Evolutionary conservation across 768 basidiomycete species (phyloP), one percentile per base, ranked within the genome.

Genomic region (Pleurotus citrinopileatus): DNA sequence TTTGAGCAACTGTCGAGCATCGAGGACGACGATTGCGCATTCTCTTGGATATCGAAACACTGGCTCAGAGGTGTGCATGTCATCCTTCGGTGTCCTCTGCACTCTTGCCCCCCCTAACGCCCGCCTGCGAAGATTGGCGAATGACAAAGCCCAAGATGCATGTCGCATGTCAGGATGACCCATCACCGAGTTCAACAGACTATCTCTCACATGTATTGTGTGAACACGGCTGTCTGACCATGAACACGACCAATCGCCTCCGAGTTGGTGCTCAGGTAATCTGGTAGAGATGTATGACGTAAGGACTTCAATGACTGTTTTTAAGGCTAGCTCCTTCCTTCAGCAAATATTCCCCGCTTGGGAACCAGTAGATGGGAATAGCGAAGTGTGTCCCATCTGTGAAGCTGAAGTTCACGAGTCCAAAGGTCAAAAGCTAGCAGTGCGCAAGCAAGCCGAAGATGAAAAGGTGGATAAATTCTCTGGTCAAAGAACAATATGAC

Each of bases 41-140:
- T 19, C 15, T 13, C 38, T 1, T 90, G 86, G 85, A 81, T 93
- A 61, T 93, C 91, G 0, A 91, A 86, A 63, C 65, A 70, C 4
- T 94, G 92, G 92, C 65, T 88, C 3, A 87, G 78, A 79, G 91
- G 91, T 87, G 54, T n/a, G n/a, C n/a, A n/a, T n/a, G n/a, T n/a
- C n/a, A n/a, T n/a, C n/a, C n/a, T n/a, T n/a, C n/a, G n/a, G n/a
- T n/a, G n/a, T n/a, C n/a, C n/a, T n/a, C n/a, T 13, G 66, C 55
- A 40, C 37, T 26, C 13, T 58, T 32, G 52, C 29, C 46, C 55
- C 55, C 42, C 3, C n/a, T 19, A 20, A 17, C 20, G 15, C n/a
- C 15, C 8, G n/a, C 17, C 44, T 58, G 17, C 27, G 15, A 58
- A 94, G 92, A 91, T 65, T 94, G 92, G 92, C 74, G 74, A 64